Evolutionary conservation across 495 filamentous ascomycete species (phyloP).

Genomic region (Annulohypoxylon stygium): DNA sequence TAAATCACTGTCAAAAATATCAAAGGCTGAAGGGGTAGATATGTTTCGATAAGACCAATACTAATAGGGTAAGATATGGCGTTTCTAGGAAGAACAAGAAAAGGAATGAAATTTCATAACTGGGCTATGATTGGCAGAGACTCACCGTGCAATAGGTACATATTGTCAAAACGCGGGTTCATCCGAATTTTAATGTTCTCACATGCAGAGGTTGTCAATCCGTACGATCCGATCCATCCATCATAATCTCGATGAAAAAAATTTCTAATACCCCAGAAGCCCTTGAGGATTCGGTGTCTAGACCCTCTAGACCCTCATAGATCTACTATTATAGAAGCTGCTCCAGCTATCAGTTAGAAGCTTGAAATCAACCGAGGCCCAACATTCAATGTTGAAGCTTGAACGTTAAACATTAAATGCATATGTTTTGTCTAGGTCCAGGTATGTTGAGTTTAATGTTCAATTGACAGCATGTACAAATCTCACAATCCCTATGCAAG

Average conservation of each 20-base stretch:
- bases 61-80: neutral
- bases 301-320: constrained; percentile 1
- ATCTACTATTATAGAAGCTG: neutral
- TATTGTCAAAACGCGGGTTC: constrained; percentile 27
- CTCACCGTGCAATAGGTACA: constrained; percentile 5
- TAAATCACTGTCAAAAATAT: neutral
- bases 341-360: neutral
- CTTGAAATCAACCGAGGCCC: neutral
- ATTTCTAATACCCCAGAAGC: neutral
- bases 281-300: neutral
- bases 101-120: neutral
- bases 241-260: constrained; percentile 43
- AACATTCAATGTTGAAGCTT: neutral
- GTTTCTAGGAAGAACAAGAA: neutral
- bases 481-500: neutral
- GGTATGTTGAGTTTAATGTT: neutral
- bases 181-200: constrained; percentile 35
- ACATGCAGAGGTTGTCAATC: constrained; percentile 32
- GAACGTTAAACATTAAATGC: neutral
- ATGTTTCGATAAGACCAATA: neutral
- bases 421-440: too few relatives aligned
- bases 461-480: neutral
- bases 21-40: neutral
- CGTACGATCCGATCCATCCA: constrained; percentile 33
- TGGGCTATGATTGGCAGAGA: constrained; percentile 9